Percentiles rank a stretch among this genome's conserved stretches.
Conservation (phyloP, 345 rosid genomes). For the Eucalyptus sp. region DNA sequence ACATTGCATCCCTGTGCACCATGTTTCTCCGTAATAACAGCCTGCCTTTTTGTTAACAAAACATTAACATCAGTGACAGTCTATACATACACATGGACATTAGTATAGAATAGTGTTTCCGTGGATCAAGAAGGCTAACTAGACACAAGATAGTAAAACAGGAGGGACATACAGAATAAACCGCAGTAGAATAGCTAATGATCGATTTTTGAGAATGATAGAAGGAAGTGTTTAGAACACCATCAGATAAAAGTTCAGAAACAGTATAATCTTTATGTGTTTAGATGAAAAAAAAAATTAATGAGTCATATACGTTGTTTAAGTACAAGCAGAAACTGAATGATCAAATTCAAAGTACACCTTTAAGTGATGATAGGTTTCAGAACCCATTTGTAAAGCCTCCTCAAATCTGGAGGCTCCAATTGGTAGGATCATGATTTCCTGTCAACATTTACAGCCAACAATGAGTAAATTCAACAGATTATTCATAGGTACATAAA, state of each 20-base stretch:
- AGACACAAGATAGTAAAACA: background rate
- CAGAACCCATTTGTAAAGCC: slow-evolving; percentile 95
- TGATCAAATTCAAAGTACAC: slow-evolving; percentile 20
- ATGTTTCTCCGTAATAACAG: slow-evolving; percentile 74
- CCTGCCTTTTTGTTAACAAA: slow-evolving; percentile 38
- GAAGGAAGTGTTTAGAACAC: background rate
- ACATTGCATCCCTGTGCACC: slow-evolving; percentile 71
- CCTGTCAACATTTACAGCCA: slow-evolving; percentile 33
- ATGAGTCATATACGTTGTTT: background rate
- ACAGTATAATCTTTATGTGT: background rate
- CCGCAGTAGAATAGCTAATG: background rate
- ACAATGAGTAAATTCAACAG: background rate
- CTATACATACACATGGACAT: background rate
- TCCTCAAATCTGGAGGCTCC: slow-evolving; percentile 92
- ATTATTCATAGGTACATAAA: background rate
- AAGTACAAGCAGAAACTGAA: background rate
- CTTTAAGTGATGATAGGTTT: slow-evolving; percentile 94
- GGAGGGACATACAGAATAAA: background rate
- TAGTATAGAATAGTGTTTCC: background rate
- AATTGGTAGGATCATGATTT: slow-evolving; percentile 80
- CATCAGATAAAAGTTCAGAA: background rate
- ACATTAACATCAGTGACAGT: background rate
- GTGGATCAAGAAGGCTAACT: background rate
- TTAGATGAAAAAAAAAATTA: background rate
- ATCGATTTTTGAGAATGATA: background rate